Percentiles rank a stretch among this genome's conserved stretches.
These are phyloP conservation scores for Thielaviopsis musarum DNA, from an alignment of 2,329 filamentous ascomycete species.

Conservation along the genomic window DNA sequence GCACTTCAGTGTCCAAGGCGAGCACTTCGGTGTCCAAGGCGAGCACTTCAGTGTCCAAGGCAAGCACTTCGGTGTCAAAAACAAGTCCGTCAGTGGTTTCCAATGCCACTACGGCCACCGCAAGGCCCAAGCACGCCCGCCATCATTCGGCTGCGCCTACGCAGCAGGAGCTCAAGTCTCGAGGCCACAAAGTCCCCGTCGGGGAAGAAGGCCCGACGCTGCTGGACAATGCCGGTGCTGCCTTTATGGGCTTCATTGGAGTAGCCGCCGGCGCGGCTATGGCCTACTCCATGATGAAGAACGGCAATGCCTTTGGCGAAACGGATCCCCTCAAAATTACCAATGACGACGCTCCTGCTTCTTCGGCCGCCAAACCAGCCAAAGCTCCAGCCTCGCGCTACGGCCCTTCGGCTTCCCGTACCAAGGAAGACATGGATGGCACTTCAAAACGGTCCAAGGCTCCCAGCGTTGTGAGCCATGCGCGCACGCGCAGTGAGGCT, in stretches of 20 bases:
- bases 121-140: not conserved
- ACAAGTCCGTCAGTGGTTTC: conserved; percentile 1
- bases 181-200: not conserved
- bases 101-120: not conserved
- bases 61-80: not conserved
- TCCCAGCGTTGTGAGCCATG: conserved; percentile 1
- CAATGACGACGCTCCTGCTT: not conserved
- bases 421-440: not conserved
- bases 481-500: conserved; percentile 1
- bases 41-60: not conserved
- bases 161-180: not conserved
- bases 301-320: not conserved
- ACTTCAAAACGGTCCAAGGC: conserved; percentile 3
- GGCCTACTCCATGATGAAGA: conserved; percentile 11
- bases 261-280: conserved; percentile 12
- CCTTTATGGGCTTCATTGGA: conserved; percentile 11
- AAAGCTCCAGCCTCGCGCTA: conserved; percentile 1
- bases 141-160: not conserved
- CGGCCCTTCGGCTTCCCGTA: conserved; percentile 6
- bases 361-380: not conserved
- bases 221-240: conserved; percentile 5
- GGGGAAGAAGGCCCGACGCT: conserved; percentile 8
- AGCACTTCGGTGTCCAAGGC: not conserved
- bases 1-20: not conserved
- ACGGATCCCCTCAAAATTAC: not conserved